Conservation (phyloP, 2,329 filamentous ascomycete species). For the Mycosphaerella sp. region DNA sequence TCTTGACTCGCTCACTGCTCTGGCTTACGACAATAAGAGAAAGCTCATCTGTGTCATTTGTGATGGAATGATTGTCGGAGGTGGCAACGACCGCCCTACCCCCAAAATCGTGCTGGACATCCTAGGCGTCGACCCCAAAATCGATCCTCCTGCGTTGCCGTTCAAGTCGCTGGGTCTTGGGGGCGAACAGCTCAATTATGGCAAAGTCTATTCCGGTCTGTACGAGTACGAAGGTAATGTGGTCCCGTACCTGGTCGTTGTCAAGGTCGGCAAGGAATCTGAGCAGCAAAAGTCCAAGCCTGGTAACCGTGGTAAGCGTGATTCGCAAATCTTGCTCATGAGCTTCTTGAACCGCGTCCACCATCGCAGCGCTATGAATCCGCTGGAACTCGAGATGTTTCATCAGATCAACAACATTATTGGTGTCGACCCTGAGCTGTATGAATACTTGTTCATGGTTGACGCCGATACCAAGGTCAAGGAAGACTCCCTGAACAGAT, state of each 20-base stretch:
- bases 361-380: slow-evolving; percentile 88
- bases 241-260: slow-evolving; percentile 89
- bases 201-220: slow-evolving; percentile 95
- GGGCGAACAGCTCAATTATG: slow-evolving; percentile 92
- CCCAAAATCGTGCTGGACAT: slow-evolving; percentile 98
- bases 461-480: slow-evolving; percentile 94
- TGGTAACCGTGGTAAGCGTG: slow-evolving; percentile 96
- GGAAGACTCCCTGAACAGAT: slow-evolving; percentile 84
- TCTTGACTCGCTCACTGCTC: slow-evolving; percentile 84
- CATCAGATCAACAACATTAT: slow-evolving; percentile 99
- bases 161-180: slow-evolving; percentile 90
- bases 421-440: slow-evolving; percentile 92
- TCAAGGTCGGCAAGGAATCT: slow-evolving; percentile 96
- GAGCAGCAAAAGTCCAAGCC: slow-evolving; percentile 88
- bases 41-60: slow-evolving; percentile 96
- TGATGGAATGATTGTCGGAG: slow-evolving; percentile 93
- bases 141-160: slow-evolving; percentile 86
- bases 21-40: slow-evolving; percentile 97
- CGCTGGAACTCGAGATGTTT: slow-evolving; percentile 95
- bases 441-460: slow-evolving; percentile 95
- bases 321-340: slow-evolving; percentile 93
- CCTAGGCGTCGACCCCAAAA: slow-evolving; percentile 91
- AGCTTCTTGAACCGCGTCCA: slow-evolving; percentile 98
- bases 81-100: slow-evolving; percentile 91
- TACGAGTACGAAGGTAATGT: slow-evolving; percentile 98